phyloP scores from a whole-genome alignment of 192 early-diverging fungal genomes.

The Coemansia sp. region DNA sequence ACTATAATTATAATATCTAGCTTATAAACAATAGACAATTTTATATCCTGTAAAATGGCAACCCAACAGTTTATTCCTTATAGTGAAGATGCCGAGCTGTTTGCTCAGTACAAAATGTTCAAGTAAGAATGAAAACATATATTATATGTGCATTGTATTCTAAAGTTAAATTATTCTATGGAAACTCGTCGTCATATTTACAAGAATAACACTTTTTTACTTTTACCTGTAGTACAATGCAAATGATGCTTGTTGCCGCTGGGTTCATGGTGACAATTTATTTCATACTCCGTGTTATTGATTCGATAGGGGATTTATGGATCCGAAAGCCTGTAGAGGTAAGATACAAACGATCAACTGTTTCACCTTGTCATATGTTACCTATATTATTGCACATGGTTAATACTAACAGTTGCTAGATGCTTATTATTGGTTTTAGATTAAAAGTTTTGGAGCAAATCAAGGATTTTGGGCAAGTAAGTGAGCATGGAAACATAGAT shows the following conservation, averaged over 20 bases:
- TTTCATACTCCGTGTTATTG: constrained; percentile 37
- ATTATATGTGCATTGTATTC: background rate
- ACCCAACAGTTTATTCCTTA: background rate
- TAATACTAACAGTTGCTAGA: background rate
- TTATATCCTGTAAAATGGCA: background rate
- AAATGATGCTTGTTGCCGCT: constrained; percentile 29
- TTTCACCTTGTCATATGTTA: background rate
- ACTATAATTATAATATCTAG: too few relatives aligned
- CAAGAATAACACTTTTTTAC: background rate
- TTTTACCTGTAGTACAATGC: constrained; percentile 42
- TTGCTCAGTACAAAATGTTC: background rate
- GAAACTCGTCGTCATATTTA: background rate
- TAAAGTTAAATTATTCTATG: background rate
- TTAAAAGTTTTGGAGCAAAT: constrained; percentile 48
- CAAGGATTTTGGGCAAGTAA: constrained; percentile 58
- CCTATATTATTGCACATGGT: background rate
- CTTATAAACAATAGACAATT: too few relatives aligned
- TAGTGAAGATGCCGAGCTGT: background rate
- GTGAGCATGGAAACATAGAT: background rate
- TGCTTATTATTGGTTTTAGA: constrained; percentile 12
- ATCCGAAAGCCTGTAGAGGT: constrained; percentile 38
- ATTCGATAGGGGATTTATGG: constrained; percentile 44
- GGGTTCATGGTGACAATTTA: constrained; percentile 31
- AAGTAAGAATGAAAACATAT: background rate
- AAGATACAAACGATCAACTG: background rate